Percentiles rank a stretch among this genome's conserved stretches.
These are phyloP conservation scores for Astragalus glycyphyllos DNA, from an alignment of 306 rosid species.

Conservation along the genomic window DNA sequence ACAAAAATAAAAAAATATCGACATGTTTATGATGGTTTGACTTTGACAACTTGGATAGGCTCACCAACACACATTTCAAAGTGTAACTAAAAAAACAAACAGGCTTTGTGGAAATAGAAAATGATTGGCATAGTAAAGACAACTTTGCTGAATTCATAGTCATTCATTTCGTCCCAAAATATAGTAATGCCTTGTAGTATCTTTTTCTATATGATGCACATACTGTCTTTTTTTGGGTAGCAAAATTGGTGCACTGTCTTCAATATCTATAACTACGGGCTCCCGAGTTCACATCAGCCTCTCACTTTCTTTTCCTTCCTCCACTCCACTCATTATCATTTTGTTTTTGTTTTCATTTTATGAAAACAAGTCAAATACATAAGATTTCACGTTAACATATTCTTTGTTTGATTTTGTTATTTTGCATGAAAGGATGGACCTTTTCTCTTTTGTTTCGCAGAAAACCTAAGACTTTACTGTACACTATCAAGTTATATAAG, in stretches of 20 bases:
- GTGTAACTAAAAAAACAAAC: background rate
- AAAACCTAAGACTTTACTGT: background rate
- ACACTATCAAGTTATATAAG: conserved; percentile 2
- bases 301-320: background rate
- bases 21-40: too few species aligned
- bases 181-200: background rate
- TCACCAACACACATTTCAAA: too few species aligned
- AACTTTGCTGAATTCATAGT: conserved; percentile 9
- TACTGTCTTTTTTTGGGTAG: background rate
- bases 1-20: too few species aligned
- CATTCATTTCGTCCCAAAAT: background rate
- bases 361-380: background rate
- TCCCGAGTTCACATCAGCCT: background rate
- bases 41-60: too few species aligned
- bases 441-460: conserved; percentile 17
- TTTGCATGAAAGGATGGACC: background rate
- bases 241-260: background rate
- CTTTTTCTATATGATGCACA: background rate
- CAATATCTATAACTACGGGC: background rate
- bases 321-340: background rate
- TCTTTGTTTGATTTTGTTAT: conserved; percentile 7
- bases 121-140: background rate
- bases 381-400: background rate
- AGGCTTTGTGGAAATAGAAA: background rate
- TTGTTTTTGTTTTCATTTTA: background rate